Percentiles rank a stretch among this genome's conserved stretches.
These are phyloP conservation scores for sunflower (Helianthus annuus) DNA, from an alignment of 129 eudicot species.

Conservation along the genomic window HanXRQr2.0-SUNRISE NC_035435.2:10871180-10871679, in stretches of 20 bases:
- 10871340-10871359: constrained; percentile 94
- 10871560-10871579: background rate
- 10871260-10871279: constrained; percentile 7
- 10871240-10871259: background rate
- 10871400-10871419: background rate
- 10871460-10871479: constrained; percentile 99
- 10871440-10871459: constrained; percentile 37
- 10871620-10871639: background rate
- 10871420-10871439: constrained; percentile 16
- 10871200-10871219: background rate
- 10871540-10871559: background rate
- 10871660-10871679: constrained; percentile 5
- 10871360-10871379: constrained; percentile 44
- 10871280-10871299: constrained; percentile 14
- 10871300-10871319: constrained; percentile 29
- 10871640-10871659: background rate
- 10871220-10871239: background rate
- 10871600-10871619: background rate
- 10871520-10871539: constrained; percentile 92
- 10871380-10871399: background rate
- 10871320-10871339: constrained; percentile 82
- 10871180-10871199: background rate
- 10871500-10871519: constrained; percentile 83
- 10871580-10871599: background rate
- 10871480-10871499: constrained; percentile 91